phyloP scores from a whole-genome alignment of 2,329 filamentous ascomycete species.

The Penicillium sp. region DNA sequence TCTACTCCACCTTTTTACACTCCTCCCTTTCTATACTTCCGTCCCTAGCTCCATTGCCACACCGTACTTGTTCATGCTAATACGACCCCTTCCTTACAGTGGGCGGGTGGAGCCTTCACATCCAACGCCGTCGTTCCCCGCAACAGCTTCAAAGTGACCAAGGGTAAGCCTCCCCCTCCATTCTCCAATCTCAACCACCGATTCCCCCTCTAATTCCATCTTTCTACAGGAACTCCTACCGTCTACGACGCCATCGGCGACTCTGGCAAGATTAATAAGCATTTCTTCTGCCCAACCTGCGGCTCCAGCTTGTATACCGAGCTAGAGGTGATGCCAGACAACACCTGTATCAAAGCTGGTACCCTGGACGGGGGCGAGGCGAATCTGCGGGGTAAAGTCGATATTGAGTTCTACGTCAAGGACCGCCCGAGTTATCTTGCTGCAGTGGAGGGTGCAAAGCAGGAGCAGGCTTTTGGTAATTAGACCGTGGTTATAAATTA shows the following conservation, averaged over 20 bases:
- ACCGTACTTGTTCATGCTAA: background rate
- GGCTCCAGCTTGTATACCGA: conserved; percentile 57
- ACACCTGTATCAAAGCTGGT: conserved; percentile 57
- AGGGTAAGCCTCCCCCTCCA: conserved; percentile 37
- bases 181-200: background rate
- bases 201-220: background rate
- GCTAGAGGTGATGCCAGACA: conserved; percentile 58
- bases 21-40: too few species aligned
- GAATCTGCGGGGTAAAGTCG: conserved; percentile 48
- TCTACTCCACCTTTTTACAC: background rate
- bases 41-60: background rate
- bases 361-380: conserved; percentile 55
- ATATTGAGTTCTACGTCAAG: conserved; percentile 58
- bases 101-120: conserved; percentile 59
- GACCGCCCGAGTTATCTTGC: conserved; percentile 53
- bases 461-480: conserved; percentile 43
- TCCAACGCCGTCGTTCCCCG: conserved; percentile 58
- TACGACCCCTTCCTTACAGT: conserved; percentile 32
- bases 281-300: conserved; percentile 59
- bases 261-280: conserved; percentile 59
- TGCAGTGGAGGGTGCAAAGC: conserved; percentile 52
- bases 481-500: background rate
- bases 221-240: conserved; percentile 49
- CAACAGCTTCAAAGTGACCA: conserved; percentile 53
- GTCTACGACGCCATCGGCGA: conserved; percentile 53